Base-by-base conservation (phyloP, 2,329 filamentous ascomycete species). In the Alternaria postmessia region DNA sequence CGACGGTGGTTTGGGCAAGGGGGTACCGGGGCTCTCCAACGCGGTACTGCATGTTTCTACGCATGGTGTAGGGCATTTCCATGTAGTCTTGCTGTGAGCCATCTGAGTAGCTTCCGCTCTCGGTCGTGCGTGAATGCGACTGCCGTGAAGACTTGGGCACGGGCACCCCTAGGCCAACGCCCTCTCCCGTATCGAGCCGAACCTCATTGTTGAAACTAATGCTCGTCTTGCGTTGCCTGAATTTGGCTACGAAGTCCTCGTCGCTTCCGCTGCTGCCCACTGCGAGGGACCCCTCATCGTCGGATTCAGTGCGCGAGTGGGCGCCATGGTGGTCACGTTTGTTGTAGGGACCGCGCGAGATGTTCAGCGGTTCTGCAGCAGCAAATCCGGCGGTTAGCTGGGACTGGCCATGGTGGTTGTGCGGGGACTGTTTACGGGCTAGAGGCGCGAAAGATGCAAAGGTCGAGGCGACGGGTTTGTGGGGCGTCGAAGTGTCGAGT, bases 141-240 rank as follows among this genome's bases (percentile, higher is more conserved):
- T 68, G 57, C n/a, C 66, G 64, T 28, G 60, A 57, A n/a, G 67
- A 57, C 63, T 75, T 79, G 7, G 78, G 77, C 11, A 80, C 65
- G 18, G 79, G 79, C 18, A 76, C 71, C 32, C 79, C 74, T 41
- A 81, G 70, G 16, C 72, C 72, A 11, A 77, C 68, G n/a, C 71
- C 71, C 52, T 77, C 71, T 51, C 79, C 79, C 57, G 74, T 74
- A 62, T 81, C 79, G 47, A 81, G 75, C 4, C 70, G 78, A 34
- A 81, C 79, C 59, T 79, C 66, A 18, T 72, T 68, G 61, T 77
- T 74, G 69, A 81, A 81, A 68, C 73, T 80, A 57, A 81, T 80
- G 34, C 79, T 80, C 26, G 73, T 73, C 36, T 71, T 73, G 34
- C 79, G 76, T 44, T 75, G 68, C 24, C 74, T 64, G 59, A 76